Percentiles rank a stretch among this genome's conserved stretches.
phyloP scores from a whole-genome alignment of 23 red algal species.

The Gracilariopsis chorda region DNA sequence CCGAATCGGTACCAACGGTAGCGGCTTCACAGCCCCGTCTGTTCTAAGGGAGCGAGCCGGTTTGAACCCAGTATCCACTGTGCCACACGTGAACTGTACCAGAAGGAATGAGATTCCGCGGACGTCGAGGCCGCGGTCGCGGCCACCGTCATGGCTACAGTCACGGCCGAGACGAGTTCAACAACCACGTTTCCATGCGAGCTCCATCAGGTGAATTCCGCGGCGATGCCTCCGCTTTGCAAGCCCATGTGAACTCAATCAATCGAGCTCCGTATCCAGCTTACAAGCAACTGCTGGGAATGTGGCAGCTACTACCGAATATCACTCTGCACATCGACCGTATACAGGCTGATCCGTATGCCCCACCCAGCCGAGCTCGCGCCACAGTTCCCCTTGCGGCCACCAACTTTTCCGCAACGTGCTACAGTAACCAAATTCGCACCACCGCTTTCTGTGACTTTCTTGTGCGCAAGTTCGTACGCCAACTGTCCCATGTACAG shows the following conservation, averaged over 20 bases:
- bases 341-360: conserved; percentile 70
- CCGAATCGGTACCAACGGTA: too few species aligned
- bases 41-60: too few species aligned
- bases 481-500: neutral
- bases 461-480: conserved; percentile 65
- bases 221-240: neutral
- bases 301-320: conserved; percentile 35
- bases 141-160: neutral
- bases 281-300: conserved; percentile 67
- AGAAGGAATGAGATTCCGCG: neutral
- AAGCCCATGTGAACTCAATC: neutral
- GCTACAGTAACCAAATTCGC: neutral
- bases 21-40: too few species aligned
- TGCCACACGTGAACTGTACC: too few species aligned
- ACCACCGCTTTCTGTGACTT: conserved; percentile 68
- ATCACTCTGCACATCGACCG: conserved; percentile 45
- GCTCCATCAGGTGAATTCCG: neutral
- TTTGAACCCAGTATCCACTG: too few species aligned
- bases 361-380: conserved; percentile 52
- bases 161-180: neutral
- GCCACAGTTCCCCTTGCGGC: conserved; percentile 35
- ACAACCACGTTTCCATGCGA: neutral
- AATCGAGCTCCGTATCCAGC: conserved; percentile 55
- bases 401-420: conserved; percentile 12
- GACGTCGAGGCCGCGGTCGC: conserved; percentile 39